Percentiles rank a stretch among this genome's conserved stretches.
Conservation (phyloP, 164 flowering plant species). For the Annona cherimola region DNA sequence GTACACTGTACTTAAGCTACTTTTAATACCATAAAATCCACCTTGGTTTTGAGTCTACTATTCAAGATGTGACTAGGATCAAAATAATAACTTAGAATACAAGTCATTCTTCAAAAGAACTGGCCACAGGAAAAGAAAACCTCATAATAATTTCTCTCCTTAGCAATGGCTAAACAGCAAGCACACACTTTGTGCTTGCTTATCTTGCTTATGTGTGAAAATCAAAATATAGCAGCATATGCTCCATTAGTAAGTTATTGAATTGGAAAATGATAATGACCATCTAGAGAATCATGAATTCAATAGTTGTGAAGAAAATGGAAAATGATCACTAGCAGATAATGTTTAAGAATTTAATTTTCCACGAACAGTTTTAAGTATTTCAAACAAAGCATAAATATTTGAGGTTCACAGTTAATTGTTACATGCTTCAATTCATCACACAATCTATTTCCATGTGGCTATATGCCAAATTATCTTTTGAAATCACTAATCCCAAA, state of each 20-base stretch:
- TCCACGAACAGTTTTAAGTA: neutral
- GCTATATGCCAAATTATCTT: neutral
- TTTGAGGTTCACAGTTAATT: neutral
- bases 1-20: too few species aligned
- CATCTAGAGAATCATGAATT: neutral
- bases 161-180: neutral
- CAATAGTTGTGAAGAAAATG: neutral
- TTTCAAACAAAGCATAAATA: too few species aligned
- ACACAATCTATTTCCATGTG: too few species aligned
- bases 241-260: neutral
- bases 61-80: too few species aligned
- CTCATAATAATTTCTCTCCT: neutral
- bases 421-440: neutral
- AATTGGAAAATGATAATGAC: too few species aligned
- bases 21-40: too few species aligned
- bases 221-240: neutral
- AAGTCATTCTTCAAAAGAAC: neutral
- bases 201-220: neutral
- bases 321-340: neutral
- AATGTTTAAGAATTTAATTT: neutral
- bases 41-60: too few species aligned
- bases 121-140: neutral
- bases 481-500: neutral
- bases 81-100: neutral
- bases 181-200: neutral